Percentiles rank a stretch among this genome's conserved stretches.
These are phyloP conservation scores for Phytopythium chamaehyphon DNA, from an alignment of 352 stramenopile genomes.

Conservation along the genomic window DNA sequence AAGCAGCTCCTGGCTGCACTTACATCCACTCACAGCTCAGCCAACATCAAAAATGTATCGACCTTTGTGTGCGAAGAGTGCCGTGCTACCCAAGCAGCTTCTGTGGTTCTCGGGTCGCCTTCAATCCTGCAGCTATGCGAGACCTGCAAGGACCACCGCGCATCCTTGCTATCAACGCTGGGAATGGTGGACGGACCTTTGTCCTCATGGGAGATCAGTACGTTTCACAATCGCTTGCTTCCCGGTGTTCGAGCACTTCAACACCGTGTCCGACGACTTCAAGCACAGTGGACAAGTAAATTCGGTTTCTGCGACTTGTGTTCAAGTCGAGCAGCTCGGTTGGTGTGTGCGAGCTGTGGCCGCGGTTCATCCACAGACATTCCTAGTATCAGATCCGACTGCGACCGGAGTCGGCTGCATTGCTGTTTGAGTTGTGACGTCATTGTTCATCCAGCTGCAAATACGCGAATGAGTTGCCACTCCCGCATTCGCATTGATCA, in stretches of 20 bases:
- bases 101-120: neutral
- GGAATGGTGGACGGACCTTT: too few species aligned
- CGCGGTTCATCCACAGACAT: conserved; percentile 10
- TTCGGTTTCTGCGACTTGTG: conserved; percentile 47
- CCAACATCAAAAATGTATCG: too few species aligned
- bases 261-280: conserved; percentile 32
- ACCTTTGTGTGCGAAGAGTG: neutral
- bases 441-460: neutral
- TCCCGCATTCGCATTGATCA: neutral
- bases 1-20: conserved; percentile 15
- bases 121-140: conserved; percentile 1
- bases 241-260: conserved; percentile 20
- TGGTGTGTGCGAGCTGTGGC: neutral
- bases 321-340: neutral
- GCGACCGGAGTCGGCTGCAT: neutral
- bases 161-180: neutral
- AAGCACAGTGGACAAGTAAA: conserved; percentile 8
- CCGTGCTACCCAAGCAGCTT: neutral
- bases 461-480: neutral
- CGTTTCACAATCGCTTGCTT: conserved; percentile 11
- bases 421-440: conserved; percentile 35
- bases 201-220: neutral
- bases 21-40: neutral
- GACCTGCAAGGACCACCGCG: neutral
- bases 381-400: conserved; percentile 21